Base-by-base conservation (phyloP, 2,329 filamentous ascomycete species). In the Ophiocordyceps camponoti-leonardi region DNA sequence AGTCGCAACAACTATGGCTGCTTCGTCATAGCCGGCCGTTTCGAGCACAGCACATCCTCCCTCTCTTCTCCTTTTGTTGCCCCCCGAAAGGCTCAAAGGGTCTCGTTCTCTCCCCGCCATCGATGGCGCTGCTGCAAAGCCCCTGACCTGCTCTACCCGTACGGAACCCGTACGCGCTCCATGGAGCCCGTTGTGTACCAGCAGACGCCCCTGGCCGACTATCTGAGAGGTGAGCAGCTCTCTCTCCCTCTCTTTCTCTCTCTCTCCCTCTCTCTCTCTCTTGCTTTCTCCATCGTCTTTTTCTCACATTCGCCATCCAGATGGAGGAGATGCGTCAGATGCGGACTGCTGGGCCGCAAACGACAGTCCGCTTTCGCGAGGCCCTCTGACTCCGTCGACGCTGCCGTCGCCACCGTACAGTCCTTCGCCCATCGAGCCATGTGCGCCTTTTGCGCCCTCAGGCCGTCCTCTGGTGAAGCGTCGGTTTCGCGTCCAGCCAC, bases 131-230 rank as follows among this genome's bases (percentile, higher is more conserved):
- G 56, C 56, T 46, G 56, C 56, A 49, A 60, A 59, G 57, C 56
- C 58, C 56, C 49, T 56, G 51, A 49, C 43, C 50, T 46, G 49
- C 51, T 53, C 53, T 46, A 50, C 50, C 49, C 50, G 51, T 23
- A 23, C 22, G 22, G 53, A 46, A 50, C 50, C 49, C 50, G 44
- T 56, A 51, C 49, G 55, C 54, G 49, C 54, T 53, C 45, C 54
- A 62, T 95, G 88, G 88, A 94, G 74, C 79, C 83, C 58, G 73
- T 94, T 56, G 78, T 94, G 55, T 84, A 83, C 66, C 78, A 92
- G 67, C 80, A 87, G 67, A 84, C 85, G 61, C 88, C 88, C 55
- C 73, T 95, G 65, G 87, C 86, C 60, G 79, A 84, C 58, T 92
- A 92, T 67, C 78, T 95, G 55, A 81, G 88, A 77, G 87, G 88